phyloP scores from a whole-genome alignment of 2,329 filamentous ascomycete genomes.

The Exutisphaerella laricina region DNA sequence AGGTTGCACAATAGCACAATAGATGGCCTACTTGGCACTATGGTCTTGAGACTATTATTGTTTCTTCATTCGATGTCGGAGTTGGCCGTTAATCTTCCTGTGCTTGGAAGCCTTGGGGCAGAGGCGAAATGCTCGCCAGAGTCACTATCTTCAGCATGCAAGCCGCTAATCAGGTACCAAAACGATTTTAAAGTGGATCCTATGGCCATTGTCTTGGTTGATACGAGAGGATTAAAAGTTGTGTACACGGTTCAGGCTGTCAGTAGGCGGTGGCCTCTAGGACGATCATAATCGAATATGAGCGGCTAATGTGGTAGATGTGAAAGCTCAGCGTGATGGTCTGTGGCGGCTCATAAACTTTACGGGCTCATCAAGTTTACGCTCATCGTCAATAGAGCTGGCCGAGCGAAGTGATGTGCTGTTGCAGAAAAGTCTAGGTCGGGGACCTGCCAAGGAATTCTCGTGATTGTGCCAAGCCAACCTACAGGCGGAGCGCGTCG shows the following conservation, averaged over 20 bases:
- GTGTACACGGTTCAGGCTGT: background rate
- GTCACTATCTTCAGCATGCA: background rate
- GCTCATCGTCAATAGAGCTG: background rate
- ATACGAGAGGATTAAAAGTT: background rate
- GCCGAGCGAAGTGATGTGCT: background rate
- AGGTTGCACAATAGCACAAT: background rate
- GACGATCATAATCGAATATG: too few relatives aligned
- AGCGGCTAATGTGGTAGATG: too few relatives aligned
- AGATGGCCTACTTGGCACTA: background rate
- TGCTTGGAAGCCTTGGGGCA: background rate
- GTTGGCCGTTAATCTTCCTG: slow-evolving; percentile 1
- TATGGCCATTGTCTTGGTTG: background rate
- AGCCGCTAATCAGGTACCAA: background rate
- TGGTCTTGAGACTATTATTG: background rate
- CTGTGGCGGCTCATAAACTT: background rate
- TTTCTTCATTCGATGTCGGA: background rate
- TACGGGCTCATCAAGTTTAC: background rate
- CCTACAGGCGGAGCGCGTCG: too few relatives aligned
- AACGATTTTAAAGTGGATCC: background rate
- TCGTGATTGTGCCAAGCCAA: background rate
- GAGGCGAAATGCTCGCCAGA: background rate
- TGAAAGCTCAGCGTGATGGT: background rate
- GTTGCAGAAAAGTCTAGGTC: background rate
- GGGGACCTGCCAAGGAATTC: background rate
- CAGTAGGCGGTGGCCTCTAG: background rate